Evolutionary conservation across 306 rosid genomes (phyloP), one percentile per base, ranked within the genome.

Genomic region (Datisca glomerata): DNA sequence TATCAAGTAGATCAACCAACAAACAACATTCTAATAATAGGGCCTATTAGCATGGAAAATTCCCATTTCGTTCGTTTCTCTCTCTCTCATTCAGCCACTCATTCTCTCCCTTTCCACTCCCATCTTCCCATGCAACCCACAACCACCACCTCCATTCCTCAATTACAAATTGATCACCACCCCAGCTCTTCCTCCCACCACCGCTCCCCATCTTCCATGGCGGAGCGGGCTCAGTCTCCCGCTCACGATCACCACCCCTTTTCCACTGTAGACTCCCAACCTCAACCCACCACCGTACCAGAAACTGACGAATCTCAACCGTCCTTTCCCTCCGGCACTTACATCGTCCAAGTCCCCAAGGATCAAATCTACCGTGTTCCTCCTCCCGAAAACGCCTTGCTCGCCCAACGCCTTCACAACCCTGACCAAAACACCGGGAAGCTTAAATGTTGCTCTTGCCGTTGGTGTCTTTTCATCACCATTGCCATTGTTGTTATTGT

Each of bases 321-420:
- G 8, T 1, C 12, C 19, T 39, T 28, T 25, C 16, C 49, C 0
- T 9, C 65, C 0, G 70, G 63, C 12, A 72, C 78, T 21, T 85
- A 68, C 40, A 55, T 85, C 15, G 77, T 85, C 20, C 81, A 71
- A 14, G 68, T 80, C 41, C 86, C 93, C 4, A 80, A 73, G 35
- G 81, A 85, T 32, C 93, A 79, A 60, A 58, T 80, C 45, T 85
- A 76, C 44, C 81, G 73, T 0, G 40, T 76, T 5, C 93, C 92
- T 1, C 66, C 79, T 0, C 72, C 79, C 0, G 69, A 73, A 44
- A 73, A 84, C 17, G 74, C 80, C 12, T 14, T 4, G 2, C 31
- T 84, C 8, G 72, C 63, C 3, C 58, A 76, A 18, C 42, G 19
- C 11, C 60, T 50, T n/a, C 53, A 28, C 0, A 42, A 40, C 9